phyloP scores from a whole-genome alignment of 305 asterid genomes.

The Withania somnifera region DNA sequence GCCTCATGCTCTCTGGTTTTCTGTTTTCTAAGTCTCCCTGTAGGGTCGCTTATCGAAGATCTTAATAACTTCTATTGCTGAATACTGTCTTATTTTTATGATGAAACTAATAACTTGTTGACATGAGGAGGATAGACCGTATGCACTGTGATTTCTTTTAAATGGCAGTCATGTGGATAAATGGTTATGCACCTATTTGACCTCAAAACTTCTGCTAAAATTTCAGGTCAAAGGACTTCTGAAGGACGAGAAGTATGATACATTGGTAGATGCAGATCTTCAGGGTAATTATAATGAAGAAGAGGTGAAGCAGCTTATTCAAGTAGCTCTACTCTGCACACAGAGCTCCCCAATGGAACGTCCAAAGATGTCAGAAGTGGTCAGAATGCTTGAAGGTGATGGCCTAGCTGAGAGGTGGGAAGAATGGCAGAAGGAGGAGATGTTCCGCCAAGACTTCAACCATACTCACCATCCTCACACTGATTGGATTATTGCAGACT shows the following conservation, averaged over 20 bases:
- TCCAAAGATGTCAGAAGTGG: slow-evolving; percentile 84
- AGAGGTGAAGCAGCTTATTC: slow-evolving; percentile 74
- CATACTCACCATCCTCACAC: slow-evolving; percentile 14
- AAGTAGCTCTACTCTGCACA: slow-evolving; percentile 78
- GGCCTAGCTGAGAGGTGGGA: slow-evolving; percentile 80
- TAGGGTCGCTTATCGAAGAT: not conserved
- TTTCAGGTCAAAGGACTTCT: slow-evolving; percentile 74
- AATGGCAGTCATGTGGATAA: not conserved
- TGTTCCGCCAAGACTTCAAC: slow-evolving; percentile 59
- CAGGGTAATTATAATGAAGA: slow-evolving; percentile 56
- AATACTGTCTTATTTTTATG: not conserved
- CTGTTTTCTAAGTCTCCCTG: not conserved
- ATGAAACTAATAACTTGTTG: not conserved
- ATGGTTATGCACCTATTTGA: not conserved
- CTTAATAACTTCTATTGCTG: not conserved
- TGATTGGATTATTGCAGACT: slow-evolving; percentile 31
- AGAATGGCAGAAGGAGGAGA: slow-evolving; percentile 89
- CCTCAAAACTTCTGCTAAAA: not conserved
- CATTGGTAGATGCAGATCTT: slow-evolving; percentile 67
- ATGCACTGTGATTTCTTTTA: not conserved
- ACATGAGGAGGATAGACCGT: not conserved
- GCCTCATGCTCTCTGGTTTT: not conserved
- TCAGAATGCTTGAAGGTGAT: slow-evolving; percentile 82
- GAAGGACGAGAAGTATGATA: slow-evolving; percentile 68
- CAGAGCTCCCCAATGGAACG: slow-evolving; percentile 58